Percentiles rank a stretch among this genome's conserved stretches.
Evolutionary conservation across 768 basidiomycete genomes (phyloP).

Genomic region (Termitomyces sp.): DNA sequence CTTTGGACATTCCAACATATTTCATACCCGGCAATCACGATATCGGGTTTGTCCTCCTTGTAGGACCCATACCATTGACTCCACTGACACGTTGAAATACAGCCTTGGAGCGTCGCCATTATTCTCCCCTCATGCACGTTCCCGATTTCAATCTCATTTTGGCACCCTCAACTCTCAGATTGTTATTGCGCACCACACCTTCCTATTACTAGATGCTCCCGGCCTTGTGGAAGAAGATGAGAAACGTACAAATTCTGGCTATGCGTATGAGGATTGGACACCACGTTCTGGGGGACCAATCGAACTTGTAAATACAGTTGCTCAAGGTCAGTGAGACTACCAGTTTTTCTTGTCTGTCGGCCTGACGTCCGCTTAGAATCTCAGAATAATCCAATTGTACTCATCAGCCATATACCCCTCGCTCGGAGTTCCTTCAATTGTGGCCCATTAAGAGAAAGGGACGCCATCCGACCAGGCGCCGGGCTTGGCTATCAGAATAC

Average conservation of each 20-base stretch:
- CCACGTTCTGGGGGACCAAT: slow-evolving; percentile 45
- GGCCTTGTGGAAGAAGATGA: slow-evolving; percentile 73
- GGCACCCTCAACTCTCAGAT: slow-evolving; percentile 66
- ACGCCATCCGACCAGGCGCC: slow-evolving; percentile 66
- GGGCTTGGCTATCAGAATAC: slow-evolving; percentile 86
- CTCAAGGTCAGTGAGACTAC: slow-evolving; percentile 25
- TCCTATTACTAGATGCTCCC: slow-evolving; percentile 72
- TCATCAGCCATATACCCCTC: slow-evolving; percentile 90
- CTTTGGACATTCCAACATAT: slow-evolving; percentile 49
- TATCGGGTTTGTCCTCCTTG: slow-evolving; percentile 51
- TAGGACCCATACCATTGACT: neutral
- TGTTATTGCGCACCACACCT: slow-evolving; percentile 65
- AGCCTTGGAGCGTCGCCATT: slow-evolving; percentile 44
- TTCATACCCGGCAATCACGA: slow-evolving; percentile 93
- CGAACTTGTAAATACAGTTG: slow-evolving; percentile 48
- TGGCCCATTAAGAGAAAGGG: slow-evolving; percentile 74
- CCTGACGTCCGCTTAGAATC: slow-evolving; percentile 19
- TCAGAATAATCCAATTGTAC: slow-evolving; percentile 48
- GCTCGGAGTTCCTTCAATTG: slow-evolving; percentile 68
- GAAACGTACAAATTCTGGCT: slow-evolving; percentile 38
- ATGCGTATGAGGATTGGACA: slow-evolving; percentile 44
- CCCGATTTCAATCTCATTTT: slow-evolving; percentile 72
- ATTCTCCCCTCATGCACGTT: slow-evolving; percentile 43
- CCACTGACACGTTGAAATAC: slow-evolving; percentile 14
- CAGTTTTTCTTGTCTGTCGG: neutral